Evolutionary conservation across 768 basidiomycete species (phyloP), one percentile per base, ranked within the genome.

Genomic region (Cystobasidiopsis lactophilus): DNA sequence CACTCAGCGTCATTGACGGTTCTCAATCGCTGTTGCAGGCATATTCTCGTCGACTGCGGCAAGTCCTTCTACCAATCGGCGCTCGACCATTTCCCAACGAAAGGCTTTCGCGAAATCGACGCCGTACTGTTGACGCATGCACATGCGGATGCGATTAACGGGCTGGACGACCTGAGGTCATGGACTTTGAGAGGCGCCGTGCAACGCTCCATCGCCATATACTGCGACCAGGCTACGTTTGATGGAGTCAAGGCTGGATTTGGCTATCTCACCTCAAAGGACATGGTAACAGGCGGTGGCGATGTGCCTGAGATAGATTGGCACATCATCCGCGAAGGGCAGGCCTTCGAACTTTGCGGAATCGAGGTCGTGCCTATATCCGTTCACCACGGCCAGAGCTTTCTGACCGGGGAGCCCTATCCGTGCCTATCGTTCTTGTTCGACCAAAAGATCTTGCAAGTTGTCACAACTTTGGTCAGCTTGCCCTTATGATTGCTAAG

Each of bases 301-400:
- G 65, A 85, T 78, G 77, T 88, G 13, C 85, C 85, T 4, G 77
- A 80, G 56, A 79, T 88, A 62, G 72, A 73, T 60, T 88, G 80
- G 79, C 79, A 82, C 59, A 75, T 88, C 49, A 77, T 88, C 58
- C 73, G 77, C 27, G 52, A 54, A 10, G 10, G 11, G 5, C 26
- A 52, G 26, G 57, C 60, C 9, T 60, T 63, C 52, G 45, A 55
- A 3, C n/a, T 61, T 5, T 53, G 47, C 39, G 67, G 65, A 3
- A 59, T 68, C 40, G 23, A 55, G n/a, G 60, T 70, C 4, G 49
- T 65, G 13, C 60, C 66, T 13, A 40, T 68, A 2, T 55, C 56
- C 52, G 61, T 62, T 26, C 57, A 62, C 40, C 61, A 62, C 41
- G 63, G 54, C 29, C 26, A 5, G 51, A 48, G 40, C 58, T 62